Base-by-base conservation (phyloP, 768 basidiomycete species). In the Ramaria rubella region DNA sequence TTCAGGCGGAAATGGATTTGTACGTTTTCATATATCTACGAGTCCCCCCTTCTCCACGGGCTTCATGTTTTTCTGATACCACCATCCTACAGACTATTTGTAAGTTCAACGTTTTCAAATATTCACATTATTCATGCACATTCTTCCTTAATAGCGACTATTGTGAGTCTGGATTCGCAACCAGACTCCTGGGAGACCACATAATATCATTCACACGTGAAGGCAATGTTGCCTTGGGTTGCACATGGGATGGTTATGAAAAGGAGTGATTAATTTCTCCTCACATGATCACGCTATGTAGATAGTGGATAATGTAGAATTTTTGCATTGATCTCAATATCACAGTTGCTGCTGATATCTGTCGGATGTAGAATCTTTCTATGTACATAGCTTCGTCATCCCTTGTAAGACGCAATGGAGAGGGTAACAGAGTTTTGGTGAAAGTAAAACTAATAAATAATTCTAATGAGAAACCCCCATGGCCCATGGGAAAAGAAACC, bases 101-200 rank as follows among this genome's bases (percentile, higher is more conserved):
- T 79, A 56, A 63, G 75, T 68, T 24, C 29, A 14, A 19, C 27
- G 27, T 15, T 3, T 48, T 24, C 23, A 51, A 29, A 15, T 33
- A 48, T 27, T 27, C 29, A n/a, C 21, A 17, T 42, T 52, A 19
- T 45, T 31, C 52, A 24, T 44, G 17, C 2, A 52, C 8, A 5
- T 36, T 42, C 17, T 40, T 52, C 49, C 62, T 59, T 65, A 64
- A 2, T 60, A 84, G 82, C 67, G 79, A 78, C 62, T 87, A 87
- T 63, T 86, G 83, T 62, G 85, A 87, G 71, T 78, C 81, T 21
- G 85, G 86, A 2, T 87, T 87, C 65, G 76, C 81, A 8, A 81
- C 81, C 31, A 73, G 86, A 23, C 77, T 78, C 5, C 65, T 87
- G 4, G 86, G 85, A 60, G 83, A 84, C 62, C 82, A 85, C 64